These are phyloP conservation scores for Sphaceloma murrayae DNA, from an alignment of 2,329 filamentous ascomycete species.

Conservation along the genomic window DNA sequence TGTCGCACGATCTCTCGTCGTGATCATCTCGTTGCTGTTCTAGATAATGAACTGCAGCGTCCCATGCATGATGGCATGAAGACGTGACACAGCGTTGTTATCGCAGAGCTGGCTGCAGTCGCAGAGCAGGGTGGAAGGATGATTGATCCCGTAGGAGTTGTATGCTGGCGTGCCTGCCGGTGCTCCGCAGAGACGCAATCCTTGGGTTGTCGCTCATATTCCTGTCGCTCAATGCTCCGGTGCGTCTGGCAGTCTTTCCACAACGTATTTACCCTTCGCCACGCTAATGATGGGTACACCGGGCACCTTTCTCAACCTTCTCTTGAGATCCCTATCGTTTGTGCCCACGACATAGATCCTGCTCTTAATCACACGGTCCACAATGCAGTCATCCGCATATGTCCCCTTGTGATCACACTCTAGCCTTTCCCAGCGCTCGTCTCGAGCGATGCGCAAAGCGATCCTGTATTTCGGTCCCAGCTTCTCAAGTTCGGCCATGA, in stretches of 20 bases:
- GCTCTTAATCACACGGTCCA: slow-evolving; percentile 38
- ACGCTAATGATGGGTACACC: slow-evolving; percentile 72
- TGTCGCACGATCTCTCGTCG: too few species aligned
- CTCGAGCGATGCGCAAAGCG: slow-evolving; percentile 73
- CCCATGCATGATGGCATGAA: too few species aligned
- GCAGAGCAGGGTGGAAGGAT: too few species aligned
- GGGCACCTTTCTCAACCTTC: slow-evolving; percentile 72
- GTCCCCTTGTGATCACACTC: slow-evolving; percentile 85
- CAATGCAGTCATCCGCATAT: slow-evolving; percentile 73
- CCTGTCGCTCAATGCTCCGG: slow-evolving; percentile 48
- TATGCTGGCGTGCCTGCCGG: too few species aligned
- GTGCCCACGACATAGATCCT: slow-evolving; percentile 41
- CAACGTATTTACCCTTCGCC: slow-evolving; percentile 82
- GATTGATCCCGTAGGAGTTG: too few species aligned
- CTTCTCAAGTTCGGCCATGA: slow-evolving; percentile 80
- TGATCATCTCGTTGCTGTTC: too few species aligned
- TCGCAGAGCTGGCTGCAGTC: too few species aligned
- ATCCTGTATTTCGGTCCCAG: slow-evolving; percentile 81
- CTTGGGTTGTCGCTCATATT: too few species aligned
- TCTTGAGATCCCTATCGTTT: slow-evolving; percentile 70
- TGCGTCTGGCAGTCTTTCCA: slow-evolving; percentile 81
- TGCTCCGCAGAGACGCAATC: too few species aligned
- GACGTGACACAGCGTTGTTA: too few species aligned
- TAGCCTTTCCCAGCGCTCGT: slow-evolving; percentile 78
- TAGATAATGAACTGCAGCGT: too few species aligned